phyloP scores from a whole-genome alignment of 1,139 yeast species.

The Candida gigantensis region DNA sequence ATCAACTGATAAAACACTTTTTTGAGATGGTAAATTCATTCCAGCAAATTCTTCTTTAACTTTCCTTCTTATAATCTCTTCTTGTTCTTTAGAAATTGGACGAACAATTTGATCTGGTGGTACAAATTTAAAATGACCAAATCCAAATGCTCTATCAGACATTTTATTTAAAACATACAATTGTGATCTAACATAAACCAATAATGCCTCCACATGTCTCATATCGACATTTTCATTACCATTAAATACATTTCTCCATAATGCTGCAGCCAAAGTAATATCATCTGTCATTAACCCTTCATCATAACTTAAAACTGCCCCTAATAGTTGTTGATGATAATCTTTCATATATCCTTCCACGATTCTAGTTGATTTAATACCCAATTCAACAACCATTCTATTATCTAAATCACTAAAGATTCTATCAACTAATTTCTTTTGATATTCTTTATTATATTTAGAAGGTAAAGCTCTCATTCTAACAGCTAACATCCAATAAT shows the following conservation, averaged over 20 bases:
- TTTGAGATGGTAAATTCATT: constrained; percentile 60
- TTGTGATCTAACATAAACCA: constrained; percentile 86
- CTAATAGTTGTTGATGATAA: constrained; percentile 86
- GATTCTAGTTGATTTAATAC: constrained; percentile 78
- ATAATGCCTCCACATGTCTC: constrained; percentile 81
- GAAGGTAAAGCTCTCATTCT: constrained; percentile 97
- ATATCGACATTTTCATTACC: constrained; percentile 82
- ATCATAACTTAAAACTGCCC: constrained; percentile 87
- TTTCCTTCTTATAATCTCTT: constrained; percentile 42
- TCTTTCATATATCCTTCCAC: constrained; percentile 87
- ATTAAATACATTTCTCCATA: constrained; percentile 90
- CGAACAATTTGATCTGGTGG: constrained; percentile 82
- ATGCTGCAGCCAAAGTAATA: constrained; percentile 80
- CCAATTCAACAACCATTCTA: constrained; percentile 82
- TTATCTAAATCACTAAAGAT: constrained; percentile 87
- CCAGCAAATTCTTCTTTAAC: constrained; percentile 38
- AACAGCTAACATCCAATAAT: constrained; percentile 89
- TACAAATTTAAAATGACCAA: constrained; percentile 83
- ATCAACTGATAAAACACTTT: constrained; percentile 62
- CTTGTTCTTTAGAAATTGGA: constrained; percentile 66
- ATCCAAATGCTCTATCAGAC: constrained; percentile 89
- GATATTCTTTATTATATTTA: constrained; percentile 84
- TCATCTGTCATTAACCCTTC: constrained; percentile 87
- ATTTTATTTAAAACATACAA: constrained; percentile 80
- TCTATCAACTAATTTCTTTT: constrained; percentile 87